These are phyloP conservation scores for Cardiospermum halicacabum DNA, from an alignment of 345 rosid species.

Conservation along the genomic window DNA sequence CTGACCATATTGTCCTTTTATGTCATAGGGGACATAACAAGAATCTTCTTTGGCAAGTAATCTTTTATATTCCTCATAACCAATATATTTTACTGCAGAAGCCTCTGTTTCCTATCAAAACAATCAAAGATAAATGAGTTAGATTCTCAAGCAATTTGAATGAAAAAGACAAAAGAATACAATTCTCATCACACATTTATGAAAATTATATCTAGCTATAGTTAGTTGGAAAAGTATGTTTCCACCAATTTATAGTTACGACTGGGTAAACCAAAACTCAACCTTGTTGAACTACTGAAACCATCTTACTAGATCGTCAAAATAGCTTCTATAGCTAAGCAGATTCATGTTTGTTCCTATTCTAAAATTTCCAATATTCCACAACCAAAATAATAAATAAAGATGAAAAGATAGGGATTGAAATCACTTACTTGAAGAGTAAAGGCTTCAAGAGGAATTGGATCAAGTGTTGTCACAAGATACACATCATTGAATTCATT, in stretches of 20 bases:
- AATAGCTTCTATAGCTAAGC: no score
- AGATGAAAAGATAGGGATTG: background rate
- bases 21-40: constrained; percentile 71
- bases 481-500: constrained; percentile 89
- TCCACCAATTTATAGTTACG: no score
- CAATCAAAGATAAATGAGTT: constrained; percentile 14
- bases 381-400: no score
- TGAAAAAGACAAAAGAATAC: background rate
- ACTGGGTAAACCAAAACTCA: no score
- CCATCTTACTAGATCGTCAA: no score
- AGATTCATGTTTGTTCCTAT: no score
- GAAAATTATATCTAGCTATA: no score
- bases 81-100: constrained; percentile 77
- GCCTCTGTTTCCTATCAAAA: constrained; percentile 71
- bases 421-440: constrained; percentile 72
- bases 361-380: no score
- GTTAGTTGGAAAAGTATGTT: no score
- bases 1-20: constrained; percentile 60
- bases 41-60: constrained; percentile 68
- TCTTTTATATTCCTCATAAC: constrained; percentile 53
- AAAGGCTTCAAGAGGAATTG: constrained; percentile 88
- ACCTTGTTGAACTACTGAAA: no score
- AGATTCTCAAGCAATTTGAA: constrained; percentile 12
- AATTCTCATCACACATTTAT: background rate
- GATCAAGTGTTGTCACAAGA: constrained; percentile 70